Percentiles rank a stretch among this genome's conserved stretches.
phyloP scores from a whole-genome alignment of 768 basidiomycete genomes.

The Pulveroboletus sp. region DNA sequence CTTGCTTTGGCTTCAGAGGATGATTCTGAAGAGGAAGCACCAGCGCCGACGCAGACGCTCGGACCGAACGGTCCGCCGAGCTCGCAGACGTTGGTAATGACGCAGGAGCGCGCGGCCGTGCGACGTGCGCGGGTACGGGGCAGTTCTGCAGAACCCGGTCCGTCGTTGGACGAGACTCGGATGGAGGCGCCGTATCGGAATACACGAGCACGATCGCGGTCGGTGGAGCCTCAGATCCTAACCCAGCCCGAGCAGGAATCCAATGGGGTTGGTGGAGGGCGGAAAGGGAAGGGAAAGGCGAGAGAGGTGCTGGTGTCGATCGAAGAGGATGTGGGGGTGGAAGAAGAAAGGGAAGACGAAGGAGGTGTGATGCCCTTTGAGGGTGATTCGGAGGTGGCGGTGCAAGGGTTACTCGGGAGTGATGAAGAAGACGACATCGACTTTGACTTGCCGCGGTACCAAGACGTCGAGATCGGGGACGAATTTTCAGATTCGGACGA shows the following conservation, averaged over 20 bases:
- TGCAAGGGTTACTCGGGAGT: conserved; percentile 21
- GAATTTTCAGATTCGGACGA: conserved; percentile 29
- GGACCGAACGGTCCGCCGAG: not conserved
- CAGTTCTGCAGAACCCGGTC: conserved; percentile 12
- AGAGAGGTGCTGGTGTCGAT: not conserved
- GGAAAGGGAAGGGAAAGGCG: not conserved
- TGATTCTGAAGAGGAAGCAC: too few relatives aligned
- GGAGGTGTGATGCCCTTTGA: not conserved
- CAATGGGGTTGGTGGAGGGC: not conserved
- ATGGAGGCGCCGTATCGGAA: conserved; percentile 15
- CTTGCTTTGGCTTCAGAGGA: not conserved
- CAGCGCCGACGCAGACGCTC: not conserved
- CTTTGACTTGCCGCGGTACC: conserved; percentile 4
- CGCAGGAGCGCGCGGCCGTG: not conserved
- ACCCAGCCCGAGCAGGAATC: not conserved
- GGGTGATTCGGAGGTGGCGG: conserved; percentile 17
- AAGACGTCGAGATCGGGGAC: conserved; percentile 7
- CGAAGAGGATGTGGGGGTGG: conserved; percentile 4
- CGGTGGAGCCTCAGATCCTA: conserved; percentile 13
- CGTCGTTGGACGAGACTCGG: conserved; percentile 2
- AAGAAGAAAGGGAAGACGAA: not conserved
- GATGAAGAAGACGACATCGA: not conserved
- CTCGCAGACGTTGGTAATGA: conserved; percentile 6
- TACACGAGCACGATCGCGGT: conserved; percentile 22
- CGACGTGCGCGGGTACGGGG: conserved; percentile 8